These are phyloP conservation scores for Gnomoniopsis smithogilvyi DNA, from an alignment of 2,329 filamentous ascomycete species.

Conservation along the genomic window DNA sequence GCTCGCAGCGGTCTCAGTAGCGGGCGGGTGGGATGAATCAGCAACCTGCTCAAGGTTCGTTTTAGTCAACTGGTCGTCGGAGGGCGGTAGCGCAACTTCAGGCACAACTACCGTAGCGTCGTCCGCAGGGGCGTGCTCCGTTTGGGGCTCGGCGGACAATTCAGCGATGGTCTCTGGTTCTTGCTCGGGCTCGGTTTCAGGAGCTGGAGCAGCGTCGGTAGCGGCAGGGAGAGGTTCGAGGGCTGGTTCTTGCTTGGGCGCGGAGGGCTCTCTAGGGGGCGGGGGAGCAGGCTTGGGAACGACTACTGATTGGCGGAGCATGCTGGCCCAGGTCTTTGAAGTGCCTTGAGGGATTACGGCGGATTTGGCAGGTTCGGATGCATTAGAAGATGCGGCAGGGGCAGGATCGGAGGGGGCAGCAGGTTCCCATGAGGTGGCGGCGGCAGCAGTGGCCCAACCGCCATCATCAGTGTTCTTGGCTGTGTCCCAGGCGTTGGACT, in stretches of 20 bases:
- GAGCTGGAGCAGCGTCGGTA: conserved; percentile 28
- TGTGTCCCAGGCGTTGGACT: conserved; percentile 62
- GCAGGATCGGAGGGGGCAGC: conserved; percentile 33
- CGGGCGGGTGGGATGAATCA: conserved; percentile 73
- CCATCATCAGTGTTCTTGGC: conserved; percentile 36
- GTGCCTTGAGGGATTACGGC: conserved; percentile 35
- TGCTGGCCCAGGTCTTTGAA: conserved; percentile 71
- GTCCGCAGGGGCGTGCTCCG: conserved; percentile 27
- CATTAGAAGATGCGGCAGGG: conserved; percentile 29
- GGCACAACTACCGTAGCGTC: conserved; percentile 43
- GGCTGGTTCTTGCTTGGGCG: conserved; percentile 41
- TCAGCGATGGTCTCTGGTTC: conserved; percentile 34
- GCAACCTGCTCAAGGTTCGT: conserved; percentile 89
- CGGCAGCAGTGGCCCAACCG: conserved; percentile 22
- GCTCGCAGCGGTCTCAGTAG: conserved; percentile 82
- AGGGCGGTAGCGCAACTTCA: conserved; percentile 59
- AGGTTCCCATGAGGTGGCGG: conserved; percentile 41
- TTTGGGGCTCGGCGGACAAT: conserved; percentile 23
- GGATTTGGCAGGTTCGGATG: conserved; percentile 26
- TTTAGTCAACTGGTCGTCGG: conserved; percentile 82
- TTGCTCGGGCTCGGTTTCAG: conserved; percentile 33
- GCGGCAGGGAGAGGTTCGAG: conserved; percentile 41
- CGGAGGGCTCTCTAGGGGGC: conserved; percentile 44
- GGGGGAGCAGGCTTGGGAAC: conserved; percentile 56
- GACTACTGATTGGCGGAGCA: conserved; percentile 61